phyloP scores from a whole-genome alignment of 2,329 filamentous ascomycete genomes.

The Ophiostoma sp. region DNA sequence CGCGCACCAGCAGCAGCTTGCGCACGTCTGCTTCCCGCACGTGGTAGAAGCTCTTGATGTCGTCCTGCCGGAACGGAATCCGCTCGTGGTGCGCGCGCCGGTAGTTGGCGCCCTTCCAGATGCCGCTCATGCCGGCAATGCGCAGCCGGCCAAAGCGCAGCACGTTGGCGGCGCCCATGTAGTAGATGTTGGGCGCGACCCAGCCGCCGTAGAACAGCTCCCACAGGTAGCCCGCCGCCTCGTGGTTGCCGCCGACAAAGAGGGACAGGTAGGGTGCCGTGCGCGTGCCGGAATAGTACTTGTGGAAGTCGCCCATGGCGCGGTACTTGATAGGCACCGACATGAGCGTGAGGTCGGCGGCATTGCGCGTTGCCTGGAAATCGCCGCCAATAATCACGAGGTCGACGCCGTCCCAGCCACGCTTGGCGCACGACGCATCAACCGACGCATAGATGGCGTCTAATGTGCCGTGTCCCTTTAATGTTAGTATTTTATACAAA shows the following conservation, averaged over 20 bases:
- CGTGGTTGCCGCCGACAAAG: slow-evolving; percentile 92
- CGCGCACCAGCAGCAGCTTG: slow-evolving; percentile 77
- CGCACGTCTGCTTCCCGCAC: slow-evolving; percentile 84
- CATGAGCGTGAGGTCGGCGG: slow-evolving; percentile 80
- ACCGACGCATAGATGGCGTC: slow-evolving; percentile 86
- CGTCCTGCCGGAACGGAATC: slow-evolving; percentile 72
- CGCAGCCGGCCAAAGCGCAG: slow-evolving; percentile 76
- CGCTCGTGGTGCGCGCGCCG: slow-evolving; percentile 77
- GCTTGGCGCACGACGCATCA: slow-evolving; percentile 59
- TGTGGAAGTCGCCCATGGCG: slow-evolving; percentile 82
- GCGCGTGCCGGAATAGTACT: slow-evolving; percentile 79
- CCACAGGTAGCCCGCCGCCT: slow-evolving; percentile 83
- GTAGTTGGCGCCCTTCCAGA: slow-evolving; percentile 91
- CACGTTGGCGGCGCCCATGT: slow-evolving; percentile 88
- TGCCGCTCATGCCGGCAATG: slow-evolving; percentile 85
- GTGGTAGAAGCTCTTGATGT: slow-evolving; percentile 81
- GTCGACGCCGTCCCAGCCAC: slow-evolving; percentile 77
- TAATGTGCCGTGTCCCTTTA: slow-evolving; percentile 81
- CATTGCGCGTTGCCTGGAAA: slow-evolving; percentile 89
- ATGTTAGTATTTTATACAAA: neutral
- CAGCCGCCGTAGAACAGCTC: slow-evolving; percentile 96
- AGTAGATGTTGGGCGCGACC: slow-evolving; percentile 96
- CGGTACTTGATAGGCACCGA: slow-evolving; percentile 86
- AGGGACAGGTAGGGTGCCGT: slow-evolving; percentile 82
- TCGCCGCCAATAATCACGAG: slow-evolving; percentile 92